These are phyloP conservation scores for Spathaspora sp. DNA, from an alignment of 805 yeast species.

Conservation along the genomic window DNA sequence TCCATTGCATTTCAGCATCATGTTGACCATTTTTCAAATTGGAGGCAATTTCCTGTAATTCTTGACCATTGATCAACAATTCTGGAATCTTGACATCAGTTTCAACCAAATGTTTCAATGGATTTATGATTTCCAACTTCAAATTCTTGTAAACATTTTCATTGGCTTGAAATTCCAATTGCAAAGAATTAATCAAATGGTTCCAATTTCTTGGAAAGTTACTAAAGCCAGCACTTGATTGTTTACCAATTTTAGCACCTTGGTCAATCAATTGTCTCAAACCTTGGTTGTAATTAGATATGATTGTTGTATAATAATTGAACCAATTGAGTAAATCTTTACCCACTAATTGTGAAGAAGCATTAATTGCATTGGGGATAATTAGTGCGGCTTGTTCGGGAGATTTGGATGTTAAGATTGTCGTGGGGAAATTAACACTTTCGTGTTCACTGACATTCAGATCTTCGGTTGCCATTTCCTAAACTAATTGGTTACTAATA, in stretches of 20 bases:
- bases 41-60: conserved; percentile 36
- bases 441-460: background rate
- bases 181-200: conserved; percentile 45
- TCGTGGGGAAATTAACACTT: conserved; percentile 17
- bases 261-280: conserved; percentile 46
- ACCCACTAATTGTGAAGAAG: conserved; percentile 25
- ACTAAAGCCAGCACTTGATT: conserved; percentile 34
- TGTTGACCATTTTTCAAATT: conserved; percentile 13
- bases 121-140: conserved; percentile 53
- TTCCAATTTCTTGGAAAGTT: conserved; percentile 41
- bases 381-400: conserved; percentile 40
- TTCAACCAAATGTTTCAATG: conserved; percentile 49
- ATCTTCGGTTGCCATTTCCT: background rate
- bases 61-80: conserved; percentile 46
- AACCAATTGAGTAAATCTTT: conserved; percentile 34
- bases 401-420: conserved; percentile 38
- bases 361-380: conserved; percentile 31
- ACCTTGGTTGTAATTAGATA: conserved; percentile 44
- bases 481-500: background rate
- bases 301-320: conserved; percentile 14
- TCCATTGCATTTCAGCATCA: conserved; percentile 62
- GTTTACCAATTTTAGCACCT: conserved; percentile 18
- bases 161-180: conserved; percentile 47
- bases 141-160: conserved; percentile 44
- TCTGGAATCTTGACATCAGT: conserved; percentile 55